Percentiles rank a stretch among this genome's conserved stretches.
Conservation (phyloP, 345 rosid genomes). For the Boechera divaricarpa region DNA sequence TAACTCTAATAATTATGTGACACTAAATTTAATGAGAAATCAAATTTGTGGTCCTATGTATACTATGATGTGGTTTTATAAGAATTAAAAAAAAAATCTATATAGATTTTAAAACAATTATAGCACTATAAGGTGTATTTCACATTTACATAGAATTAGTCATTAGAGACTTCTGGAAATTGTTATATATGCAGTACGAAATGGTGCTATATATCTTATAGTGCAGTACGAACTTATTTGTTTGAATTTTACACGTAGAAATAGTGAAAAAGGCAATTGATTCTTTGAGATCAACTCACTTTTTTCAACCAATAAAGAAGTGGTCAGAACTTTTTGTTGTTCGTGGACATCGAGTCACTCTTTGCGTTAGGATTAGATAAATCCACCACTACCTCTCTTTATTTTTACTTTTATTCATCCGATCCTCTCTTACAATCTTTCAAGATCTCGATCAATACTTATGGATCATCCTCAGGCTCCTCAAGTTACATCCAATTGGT, state of each 20-base stretch:
- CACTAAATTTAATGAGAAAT: too few species aligned
- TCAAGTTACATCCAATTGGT: not conserved
- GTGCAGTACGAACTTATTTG: not conserved
- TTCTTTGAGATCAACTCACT: slow-evolving; percentile 17
- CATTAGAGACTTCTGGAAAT: too few species aligned
- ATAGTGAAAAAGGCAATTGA: slow-evolving; percentile 3
- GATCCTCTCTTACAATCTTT: not conserved
- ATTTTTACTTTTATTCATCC: not conserved
- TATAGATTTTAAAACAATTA: too few species aligned
- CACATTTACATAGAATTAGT: too few species aligned
- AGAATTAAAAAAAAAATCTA: too few species aligned
- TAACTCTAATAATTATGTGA: too few species aligned
- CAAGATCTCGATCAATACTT: not conserved
- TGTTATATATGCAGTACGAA: too few species aligned
- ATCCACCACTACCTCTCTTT: slow-evolving; percentile 12
- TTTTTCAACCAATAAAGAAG: not conserved
- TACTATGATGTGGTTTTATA: too few species aligned
- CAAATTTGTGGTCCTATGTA: too few species aligned
- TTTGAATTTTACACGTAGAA: not conserved
- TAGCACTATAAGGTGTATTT: too few species aligned
- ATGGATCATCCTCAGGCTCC: slow-evolving; percentile 38
- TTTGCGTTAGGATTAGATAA: slow-evolving; percentile 12
- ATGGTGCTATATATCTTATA: too few species aligned
- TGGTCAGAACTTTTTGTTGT: slow-evolving; percentile 22
- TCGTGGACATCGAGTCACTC: slow-evolving; percentile 31